These are phyloP conservation scores for Alternaria ethzedia DNA, from an alignment of 2,329 filamentous ascomycete genomes.

Conservation along the genomic window DNA sequence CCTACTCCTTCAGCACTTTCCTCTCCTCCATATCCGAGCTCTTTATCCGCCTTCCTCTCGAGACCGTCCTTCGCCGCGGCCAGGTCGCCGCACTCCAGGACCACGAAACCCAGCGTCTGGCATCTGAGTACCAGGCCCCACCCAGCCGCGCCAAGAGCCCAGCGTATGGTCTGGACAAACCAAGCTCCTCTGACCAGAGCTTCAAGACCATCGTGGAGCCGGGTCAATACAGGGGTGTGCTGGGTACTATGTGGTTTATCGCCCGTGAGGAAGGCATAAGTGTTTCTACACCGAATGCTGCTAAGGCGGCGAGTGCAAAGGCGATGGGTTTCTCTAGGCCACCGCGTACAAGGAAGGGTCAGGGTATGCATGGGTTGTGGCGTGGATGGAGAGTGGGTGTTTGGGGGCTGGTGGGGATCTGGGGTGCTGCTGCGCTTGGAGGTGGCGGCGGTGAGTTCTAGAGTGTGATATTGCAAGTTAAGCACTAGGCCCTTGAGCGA, in stretches of 20 bases:
- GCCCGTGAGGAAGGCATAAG: slow-evolving; percentile 77
- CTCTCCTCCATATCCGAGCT: slow-evolving; percentile 79
- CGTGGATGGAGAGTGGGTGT: slow-evolving; percentile 79
- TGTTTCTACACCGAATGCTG: slow-evolving; percentile 33
- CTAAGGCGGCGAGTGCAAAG: slow-evolving; percentile 33
- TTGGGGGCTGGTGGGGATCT: slow-evolving; percentile 77
- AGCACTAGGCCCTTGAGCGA: not conserved
- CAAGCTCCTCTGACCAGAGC: slow-evolving; percentile 32
- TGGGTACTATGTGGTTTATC: slow-evolving; percentile 92
- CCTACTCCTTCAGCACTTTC: slow-evolving; percentile 84
- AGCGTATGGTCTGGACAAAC: slow-evolving; percentile 26
- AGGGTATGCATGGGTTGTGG: slow-evolving; percentile 72
- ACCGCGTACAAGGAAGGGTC: slow-evolving; percentile 62
- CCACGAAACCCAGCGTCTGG: slow-evolving; percentile 39
- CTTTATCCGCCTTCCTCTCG: slow-evolving; percentile 85
- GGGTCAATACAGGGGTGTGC: slow-evolving; percentile 80
- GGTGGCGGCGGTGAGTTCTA: slow-evolving; percentile 47
- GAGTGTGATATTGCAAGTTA: not conserved
- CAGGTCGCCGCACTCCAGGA: slow-evolving; percentile 71
- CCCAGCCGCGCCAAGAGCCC: slow-evolving; percentile 23
- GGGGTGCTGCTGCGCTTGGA: slow-evolving; percentile 69
- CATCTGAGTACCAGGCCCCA: slow-evolving; percentile 30
- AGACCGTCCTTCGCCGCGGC: slow-evolving; percentile 87
- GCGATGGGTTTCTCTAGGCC: slow-evolving; percentile 41
- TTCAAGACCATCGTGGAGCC: slow-evolving; percentile 78